Percentiles rank a stretch among this genome's conserved stretches.
Conservation (phyloP, 768 basidiomycete species). For the Gymnopilus junonius region DNA sequence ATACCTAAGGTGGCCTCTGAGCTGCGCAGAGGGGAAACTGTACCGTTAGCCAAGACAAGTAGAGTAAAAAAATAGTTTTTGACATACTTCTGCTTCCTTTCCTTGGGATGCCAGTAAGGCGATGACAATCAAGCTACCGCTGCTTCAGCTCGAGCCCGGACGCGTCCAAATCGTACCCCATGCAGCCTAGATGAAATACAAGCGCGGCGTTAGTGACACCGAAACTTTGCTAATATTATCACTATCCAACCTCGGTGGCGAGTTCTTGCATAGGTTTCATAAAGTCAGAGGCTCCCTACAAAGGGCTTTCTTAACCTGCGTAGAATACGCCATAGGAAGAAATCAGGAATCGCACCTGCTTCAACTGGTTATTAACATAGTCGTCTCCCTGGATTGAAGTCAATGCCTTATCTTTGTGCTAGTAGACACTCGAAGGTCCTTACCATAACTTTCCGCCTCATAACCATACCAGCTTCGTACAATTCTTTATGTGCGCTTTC, state of each 20-base stretch:
- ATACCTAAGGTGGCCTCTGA: constrained; percentile 40
- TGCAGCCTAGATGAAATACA: constrained; percentile 33
- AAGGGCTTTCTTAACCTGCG: background rate
- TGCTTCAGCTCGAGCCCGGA: constrained; percentile 50
- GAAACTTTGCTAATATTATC: background rate
- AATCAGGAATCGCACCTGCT: constrained; percentile 28
- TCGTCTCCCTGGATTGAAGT: constrained; percentile 39
- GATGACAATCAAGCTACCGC: constrained; percentile 48
- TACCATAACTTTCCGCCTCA: constrained; percentile 49
- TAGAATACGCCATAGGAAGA: background rate
- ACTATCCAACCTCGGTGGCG: constrained; percentile 37
- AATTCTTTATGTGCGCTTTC: constrained; percentile 43
- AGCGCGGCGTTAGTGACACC: background rate
- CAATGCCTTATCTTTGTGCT: background rate
- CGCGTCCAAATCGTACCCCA: constrained; percentile 55
- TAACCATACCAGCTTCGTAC: constrained; percentile 44
- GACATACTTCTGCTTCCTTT: constrained; percentile 45
- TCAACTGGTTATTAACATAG: constrained; percentile 46
- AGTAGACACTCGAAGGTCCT: background rate
- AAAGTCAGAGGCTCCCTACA: constrained; percentile 44
- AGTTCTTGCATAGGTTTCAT: constrained; percentile 54
- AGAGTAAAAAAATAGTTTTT: background rate
- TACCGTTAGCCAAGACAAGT: background rate
- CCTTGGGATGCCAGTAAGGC: constrained; percentile 47
- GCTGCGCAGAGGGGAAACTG: constrained; percentile 22